A percentile compares a stretch with the other conserved stretches of the same genome.
Evolutionary conservation across 108 stramenopile genomes (phyloP).

Genomic region (Fistulifera pelliculosa): DNA sequence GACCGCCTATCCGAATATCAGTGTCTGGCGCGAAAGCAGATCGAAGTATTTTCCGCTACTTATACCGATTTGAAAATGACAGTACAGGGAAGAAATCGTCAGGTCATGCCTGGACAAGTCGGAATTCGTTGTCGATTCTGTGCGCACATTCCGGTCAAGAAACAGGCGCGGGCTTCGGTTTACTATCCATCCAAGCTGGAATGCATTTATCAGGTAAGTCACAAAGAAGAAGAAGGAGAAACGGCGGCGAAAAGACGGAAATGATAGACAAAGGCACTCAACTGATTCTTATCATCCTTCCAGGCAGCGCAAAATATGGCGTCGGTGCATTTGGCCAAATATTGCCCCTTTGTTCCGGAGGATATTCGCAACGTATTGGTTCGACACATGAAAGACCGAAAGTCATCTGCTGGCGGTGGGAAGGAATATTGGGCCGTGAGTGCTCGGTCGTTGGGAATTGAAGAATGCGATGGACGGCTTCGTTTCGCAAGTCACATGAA

Average conservation of each 20-base stretch:
- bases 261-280: too few species aligned
- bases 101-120: conserved; percentile 28
- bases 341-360: conserved; percentile 11
- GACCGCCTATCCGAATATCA: conserved; percentile 27
- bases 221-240: too few species aligned
- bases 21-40: conserved; percentile 28
- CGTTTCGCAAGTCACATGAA: too few species aligned
- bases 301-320: conserved; percentile 40
- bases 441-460: conserved; percentile 7
- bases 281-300: too few species aligned
- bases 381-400: neutral
- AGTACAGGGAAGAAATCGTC: conserved; percentile 42
- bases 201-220: conserved; percentile 22
- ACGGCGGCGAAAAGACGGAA: too few species aligned
- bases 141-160: conserved; percentile 4
- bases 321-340: conserved; percentile 20
- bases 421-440: conserved; percentile 11
- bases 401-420: conserved; percentile 5
- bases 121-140: conserved; percentile 44
- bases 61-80: too few species aligned
- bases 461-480: conserved; percentile 1
- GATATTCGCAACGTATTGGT: too few species aligned
- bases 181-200: conserved; percentile 31
- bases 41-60: conserved; percentile 31
- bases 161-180: conserved; percentile 6